Evolutionary conservation across 345 rosid species (phyloP).

Genomic region (Eucalyptus paniculata): DNA sequence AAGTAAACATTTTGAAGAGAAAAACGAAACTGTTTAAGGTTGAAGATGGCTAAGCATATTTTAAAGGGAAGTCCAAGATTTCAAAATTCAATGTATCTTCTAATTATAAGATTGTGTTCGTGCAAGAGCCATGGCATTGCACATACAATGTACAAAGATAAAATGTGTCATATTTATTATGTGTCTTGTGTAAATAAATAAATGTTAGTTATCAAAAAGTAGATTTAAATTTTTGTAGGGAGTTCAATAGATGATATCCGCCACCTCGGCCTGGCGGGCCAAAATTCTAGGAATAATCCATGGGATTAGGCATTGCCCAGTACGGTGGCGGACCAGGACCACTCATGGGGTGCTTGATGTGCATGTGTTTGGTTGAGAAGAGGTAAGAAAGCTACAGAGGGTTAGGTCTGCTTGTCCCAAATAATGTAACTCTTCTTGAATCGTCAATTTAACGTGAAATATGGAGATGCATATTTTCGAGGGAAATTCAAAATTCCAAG

Average conservation of each 20-base stretch:
- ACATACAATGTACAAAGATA: not conserved
- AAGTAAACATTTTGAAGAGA: not conserved
- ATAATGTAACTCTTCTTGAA: accelerated
- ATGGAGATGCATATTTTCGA: not conserved
- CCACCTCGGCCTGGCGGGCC: not conserved
- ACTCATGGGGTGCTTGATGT: not conserved
- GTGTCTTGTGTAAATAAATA: not conserved
- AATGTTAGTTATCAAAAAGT: too few species aligned
- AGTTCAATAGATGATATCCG: not conserved
- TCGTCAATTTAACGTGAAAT: not conserved
- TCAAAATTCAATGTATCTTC: not conserved
- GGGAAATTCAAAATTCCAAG: not conserved
- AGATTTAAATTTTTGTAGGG: not conserved
- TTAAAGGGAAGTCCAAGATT: not conserved
- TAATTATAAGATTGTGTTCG: not conserved
- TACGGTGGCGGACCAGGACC: not conserved
- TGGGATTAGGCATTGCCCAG: not conserved
- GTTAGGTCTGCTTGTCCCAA: not conserved
- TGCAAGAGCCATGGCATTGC: not conserved
- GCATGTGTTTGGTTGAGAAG: not conserved
- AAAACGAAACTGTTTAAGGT: not conserved
- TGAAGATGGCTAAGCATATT: not conserved
- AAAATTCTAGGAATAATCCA: not conserved
- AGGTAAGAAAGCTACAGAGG: accelerated
- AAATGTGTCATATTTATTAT: too few species aligned